These are phyloP conservation scores for Cercospora zeae-maydis DNA, from an alignment of 2,329 filamentous ascomycete genomes.

Conservation along the genomic window DNA sequence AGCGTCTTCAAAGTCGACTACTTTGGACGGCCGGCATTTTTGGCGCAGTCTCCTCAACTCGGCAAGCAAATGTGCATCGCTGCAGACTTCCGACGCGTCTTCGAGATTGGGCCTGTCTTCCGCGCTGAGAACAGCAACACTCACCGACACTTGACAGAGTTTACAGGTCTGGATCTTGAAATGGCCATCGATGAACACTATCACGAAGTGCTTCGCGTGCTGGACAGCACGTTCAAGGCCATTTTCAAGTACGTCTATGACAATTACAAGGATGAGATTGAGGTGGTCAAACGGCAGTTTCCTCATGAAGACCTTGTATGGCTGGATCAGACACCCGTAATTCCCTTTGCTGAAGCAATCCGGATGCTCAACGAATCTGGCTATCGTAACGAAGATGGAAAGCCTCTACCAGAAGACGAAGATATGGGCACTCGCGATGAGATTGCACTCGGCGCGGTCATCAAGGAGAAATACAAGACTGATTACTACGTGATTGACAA, in stretches of 20 bases:
- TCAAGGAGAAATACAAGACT: conserved; percentile 81
- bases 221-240: conserved; percentile 77
- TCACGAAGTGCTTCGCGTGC: conserved; percentile 74
- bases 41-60: conserved; percentile 87
- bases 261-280: conserved; percentile 67
- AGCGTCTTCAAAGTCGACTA: conserved; percentile 92
- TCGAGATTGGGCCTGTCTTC: conserved; percentile 87
- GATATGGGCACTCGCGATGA: conserved; percentile 84
- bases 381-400: conserved; percentile 73
- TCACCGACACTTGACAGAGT: conserved; percentile 89
- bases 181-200: conserved; percentile 90
- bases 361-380: conserved; percentile 75
- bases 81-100: conserved; percentile 83
- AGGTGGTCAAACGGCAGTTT: conserved; percentile 76
- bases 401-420: conserved; percentile 65
- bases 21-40: conserved; percentile 79
- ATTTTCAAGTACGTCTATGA: conserved; percentile 71
- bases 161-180: conserved; percentile 87
- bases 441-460: conserved; percentile 75
- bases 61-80: conserved; percentile 92
- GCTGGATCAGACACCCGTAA: conserved; percentile 77
- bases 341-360: conserved; percentile 76
- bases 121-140: conserved; percentile 95
- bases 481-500: conserved; percentile 96
- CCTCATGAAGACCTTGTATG: conserved; percentile 83